phyloP scores from a whole-genome alignment of 2,329 filamentous ascomycete species.

The Colletotrichum tamarilloi region DNA sequence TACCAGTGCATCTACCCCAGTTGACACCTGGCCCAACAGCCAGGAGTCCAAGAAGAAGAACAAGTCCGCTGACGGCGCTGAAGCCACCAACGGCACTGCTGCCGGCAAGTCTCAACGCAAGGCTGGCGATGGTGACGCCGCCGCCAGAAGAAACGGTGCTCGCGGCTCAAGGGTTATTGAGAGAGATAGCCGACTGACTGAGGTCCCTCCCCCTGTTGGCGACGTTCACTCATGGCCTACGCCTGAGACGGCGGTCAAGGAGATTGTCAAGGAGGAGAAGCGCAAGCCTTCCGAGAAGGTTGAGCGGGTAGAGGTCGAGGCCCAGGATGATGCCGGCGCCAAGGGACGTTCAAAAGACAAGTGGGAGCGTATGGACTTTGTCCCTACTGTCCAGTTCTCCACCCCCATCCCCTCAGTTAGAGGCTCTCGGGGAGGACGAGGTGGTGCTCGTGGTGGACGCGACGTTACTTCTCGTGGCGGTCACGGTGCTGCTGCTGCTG shows the following conservation, averaged over 20 bases:
- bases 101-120: conserved; percentile 57
- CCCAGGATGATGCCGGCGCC: conserved; percentile 62
- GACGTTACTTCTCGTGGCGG: conserved; percentile 46
- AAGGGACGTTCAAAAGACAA: conserved; percentile 78
- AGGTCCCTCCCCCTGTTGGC: conserved; percentile 71
- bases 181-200: conserved; percentile 43
- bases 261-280: conserved; percentile 77
- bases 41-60: conserved; percentile 58
- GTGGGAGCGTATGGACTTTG: conserved; percentile 87
- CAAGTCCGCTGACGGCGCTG: conserved; percentile 39
- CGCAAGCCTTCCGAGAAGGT: conserved; percentile 72
- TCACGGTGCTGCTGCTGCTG: conserved; percentile 37
- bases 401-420: conserved; percentile 76
- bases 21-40: conserved; percentile 49
- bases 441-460: conserved; percentile 58
- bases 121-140: conserved; percentile 54
- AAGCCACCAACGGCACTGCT: conserved; percentile 43
- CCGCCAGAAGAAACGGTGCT: conserved; percentile 51
- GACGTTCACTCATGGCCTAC: conserved; percentile 92
- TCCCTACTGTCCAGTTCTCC: conserved; percentile 86
- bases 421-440: conserved; percentile 59
- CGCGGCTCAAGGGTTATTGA: conserved; percentile 59
- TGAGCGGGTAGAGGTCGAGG: conserved; percentile 72
- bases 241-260: conserved; percentile 77
- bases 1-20: conserved; percentile 35